Evolutionary conservation across 2,329 filamentous ascomycete genomes (phyloP).

Genomic region (Colletotrichum spaethianum): DNA sequence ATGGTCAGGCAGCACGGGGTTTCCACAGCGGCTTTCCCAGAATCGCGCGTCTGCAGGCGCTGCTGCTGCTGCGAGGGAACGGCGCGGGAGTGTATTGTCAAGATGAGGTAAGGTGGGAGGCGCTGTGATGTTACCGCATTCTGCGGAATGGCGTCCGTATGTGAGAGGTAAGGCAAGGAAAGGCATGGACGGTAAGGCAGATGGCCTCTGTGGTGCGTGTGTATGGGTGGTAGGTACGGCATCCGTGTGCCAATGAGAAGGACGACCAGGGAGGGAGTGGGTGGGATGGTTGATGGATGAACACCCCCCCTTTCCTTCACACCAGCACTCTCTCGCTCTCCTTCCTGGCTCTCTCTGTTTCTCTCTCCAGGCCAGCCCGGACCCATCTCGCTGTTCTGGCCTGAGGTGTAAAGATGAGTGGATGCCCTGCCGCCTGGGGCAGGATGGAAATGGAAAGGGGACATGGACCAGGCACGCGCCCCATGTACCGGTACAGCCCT

Average conservation of each 20-base stretch:
- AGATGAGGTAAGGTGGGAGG: not conserved
- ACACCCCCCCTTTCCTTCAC: not conserved
- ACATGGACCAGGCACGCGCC: constrained; percentile 4
- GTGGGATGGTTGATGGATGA: constrained; percentile 15
- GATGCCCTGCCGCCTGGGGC: constrained; percentile 6
- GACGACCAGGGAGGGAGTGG: not conserved
- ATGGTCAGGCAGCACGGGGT: not conserved
- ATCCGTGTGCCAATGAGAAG: not conserved
- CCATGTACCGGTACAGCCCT: constrained; percentile 38
- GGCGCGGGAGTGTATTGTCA: not conserved
- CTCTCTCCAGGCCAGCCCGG: not conserved
- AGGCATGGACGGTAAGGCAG: not conserved
- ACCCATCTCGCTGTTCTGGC: not conserved
- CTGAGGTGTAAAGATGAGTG: not conserved
- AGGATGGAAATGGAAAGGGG: not conserved
- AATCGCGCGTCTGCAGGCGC: not conserved
- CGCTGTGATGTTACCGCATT: not conserved
- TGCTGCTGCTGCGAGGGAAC: not conserved
- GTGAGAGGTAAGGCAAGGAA: not conserved
- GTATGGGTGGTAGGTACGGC: not conserved
- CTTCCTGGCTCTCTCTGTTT: not conserved
- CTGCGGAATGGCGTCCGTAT: not conserved
- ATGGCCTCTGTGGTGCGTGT: not conserved
- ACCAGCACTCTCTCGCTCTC: not conserved
- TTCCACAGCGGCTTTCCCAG: not conserved